Evolutionary conservation across 2,329 filamentous ascomycete species (phyloP).

Genomic region (Colletotrichum scovillei): DNA sequence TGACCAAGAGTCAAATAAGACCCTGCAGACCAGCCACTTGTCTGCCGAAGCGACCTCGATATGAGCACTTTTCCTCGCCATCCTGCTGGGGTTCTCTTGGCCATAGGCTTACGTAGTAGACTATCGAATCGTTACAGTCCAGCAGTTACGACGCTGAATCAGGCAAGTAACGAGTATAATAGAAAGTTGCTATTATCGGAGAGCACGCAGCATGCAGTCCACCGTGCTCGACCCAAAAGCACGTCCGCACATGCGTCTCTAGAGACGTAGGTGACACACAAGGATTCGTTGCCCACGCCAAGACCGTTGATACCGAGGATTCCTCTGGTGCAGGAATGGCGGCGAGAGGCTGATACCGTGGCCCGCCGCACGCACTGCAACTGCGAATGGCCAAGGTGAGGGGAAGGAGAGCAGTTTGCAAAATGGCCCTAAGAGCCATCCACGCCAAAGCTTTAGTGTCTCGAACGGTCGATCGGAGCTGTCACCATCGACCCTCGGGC

Average conservation of each 20-base stretch:
- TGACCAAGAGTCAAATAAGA: conserved; percentile 6
- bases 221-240: conserved; percentile 17
- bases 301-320: not conserved
- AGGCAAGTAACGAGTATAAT: conserved; percentile 6
- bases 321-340: not conserved
- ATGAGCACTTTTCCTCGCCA: conserved; percentile 11
- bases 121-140: conserved; percentile 9
- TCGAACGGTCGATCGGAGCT: not conserved
- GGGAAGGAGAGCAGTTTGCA: not conserved
- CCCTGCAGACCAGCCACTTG: conserved; percentile 2
- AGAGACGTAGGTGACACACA: conserved; percentile 27
- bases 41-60: not conserved
- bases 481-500: conserved; percentile 13
- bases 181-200: not conserved
- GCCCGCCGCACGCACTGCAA: too few species aligned
- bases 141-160: not conserved
- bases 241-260: conserved; percentile 10
- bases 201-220: not conserved
- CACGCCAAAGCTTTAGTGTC: not conserved
- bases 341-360: conserved; percentile 23
- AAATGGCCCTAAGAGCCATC: not conserved
- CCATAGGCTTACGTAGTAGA: not conserved
- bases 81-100: not conserved
- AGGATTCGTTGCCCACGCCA: conserved; percentile 5
- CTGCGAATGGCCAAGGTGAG: conserved; percentile 1